Evolutionary conservation across 2,329 filamentous ascomycete genomes (phyloP).

Genomic region (Penicillium thymicola): DNA sequence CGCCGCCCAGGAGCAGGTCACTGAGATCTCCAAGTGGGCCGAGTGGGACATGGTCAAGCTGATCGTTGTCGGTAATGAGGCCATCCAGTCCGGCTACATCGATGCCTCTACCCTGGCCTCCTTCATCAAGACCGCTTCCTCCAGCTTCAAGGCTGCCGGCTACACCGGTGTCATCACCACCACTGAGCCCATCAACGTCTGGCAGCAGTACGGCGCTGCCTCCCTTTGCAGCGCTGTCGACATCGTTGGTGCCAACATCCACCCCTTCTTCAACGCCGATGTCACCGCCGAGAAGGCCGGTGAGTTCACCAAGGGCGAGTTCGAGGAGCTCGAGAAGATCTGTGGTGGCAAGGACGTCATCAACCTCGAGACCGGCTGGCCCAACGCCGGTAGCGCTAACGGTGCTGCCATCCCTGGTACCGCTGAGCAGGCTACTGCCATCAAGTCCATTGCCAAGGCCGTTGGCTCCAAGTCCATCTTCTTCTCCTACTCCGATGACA

Average conservation of each 20-base stretch:
- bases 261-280: conserved; percentile 86
- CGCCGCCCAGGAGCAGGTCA: conserved; percentile 69
- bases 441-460: conserved; percentile 64
- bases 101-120: conserved; percentile 60
- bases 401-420: conserved; percentile 67
- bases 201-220: conserved; percentile 56
- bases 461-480: conserved; percentile 70
- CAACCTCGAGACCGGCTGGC: conserved; percentile 92
- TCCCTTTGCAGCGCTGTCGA: conserved; percentile 72
- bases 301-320: conserved; percentile 69
- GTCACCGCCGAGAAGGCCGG: conserved; percentile 65
- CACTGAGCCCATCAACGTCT: conserved; percentile 78
- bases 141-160: conserved; percentile 59
- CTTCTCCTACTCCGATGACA: conserved; percentile 77
- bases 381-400: conserved; percentile 66
- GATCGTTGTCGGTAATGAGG: conserved; percentile 88
- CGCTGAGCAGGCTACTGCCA: conserved; percentile 66
- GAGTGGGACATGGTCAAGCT: conserved; percentile 75
- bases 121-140: conserved; percentile 68
- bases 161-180: conserved; percentile 78
- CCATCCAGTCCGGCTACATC: conserved; percentile 71
- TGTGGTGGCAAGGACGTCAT: conserved; percentile 71
- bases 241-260: conserved; percentile 79
- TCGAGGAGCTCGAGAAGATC: conserved; percentile 65
- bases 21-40: conserved; percentile 67